phyloP scores from a whole-genome alignment of 768 basidiomycete genomes.

The Mrakia gelida region DNA sequence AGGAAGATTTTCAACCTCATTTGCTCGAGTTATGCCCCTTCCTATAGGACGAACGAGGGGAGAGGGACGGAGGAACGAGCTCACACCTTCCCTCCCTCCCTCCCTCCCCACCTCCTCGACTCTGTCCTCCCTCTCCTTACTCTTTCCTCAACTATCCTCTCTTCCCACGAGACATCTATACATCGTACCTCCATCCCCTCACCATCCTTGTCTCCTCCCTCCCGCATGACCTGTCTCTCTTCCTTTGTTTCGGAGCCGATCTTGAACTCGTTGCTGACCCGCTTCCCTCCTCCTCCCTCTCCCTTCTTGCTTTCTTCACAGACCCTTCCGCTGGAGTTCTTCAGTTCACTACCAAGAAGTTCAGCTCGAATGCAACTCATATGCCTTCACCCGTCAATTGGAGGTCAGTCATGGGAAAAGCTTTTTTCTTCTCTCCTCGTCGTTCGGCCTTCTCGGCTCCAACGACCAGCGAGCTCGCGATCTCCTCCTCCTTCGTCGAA shows the following conservation, averaged over 20 bases:
- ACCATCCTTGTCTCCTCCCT: not conserved
- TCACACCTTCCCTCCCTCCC: not conserved
- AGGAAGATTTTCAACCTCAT: too few relatives aligned
- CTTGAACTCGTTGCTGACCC: not conserved
- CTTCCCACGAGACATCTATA: too few relatives aligned
- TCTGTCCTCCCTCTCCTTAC: not conserved
- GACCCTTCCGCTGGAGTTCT: slow-evolving; percentile 24
- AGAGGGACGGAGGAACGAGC: not conserved
- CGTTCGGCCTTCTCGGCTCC: not conserved
- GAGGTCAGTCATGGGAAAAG: too few relatives aligned
- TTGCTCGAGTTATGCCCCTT: too few relatives aligned
- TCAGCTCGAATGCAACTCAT: slow-evolving; percentile 6
- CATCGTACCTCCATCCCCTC: not conserved
- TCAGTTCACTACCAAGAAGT: slow-evolving; percentile 24
- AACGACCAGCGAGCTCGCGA: not conserved
- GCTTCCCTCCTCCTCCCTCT: not conserved
- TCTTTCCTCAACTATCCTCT: too few relatives aligned
- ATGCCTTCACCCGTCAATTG: slow-evolving; percentile 26
- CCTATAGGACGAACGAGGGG: too few relatives aligned
- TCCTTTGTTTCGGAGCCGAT: not conserved
- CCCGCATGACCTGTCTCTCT: not conserved
- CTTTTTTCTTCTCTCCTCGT: too few relatives aligned
- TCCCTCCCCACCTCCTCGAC: too few relatives aligned
- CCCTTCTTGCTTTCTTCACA: not conserved
- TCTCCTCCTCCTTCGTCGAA: not conserved